Evolutionary conservation across 495 filamentous ascomycete species (phyloP).

Genomic region (Talaromyces proteolyticus): DNA sequence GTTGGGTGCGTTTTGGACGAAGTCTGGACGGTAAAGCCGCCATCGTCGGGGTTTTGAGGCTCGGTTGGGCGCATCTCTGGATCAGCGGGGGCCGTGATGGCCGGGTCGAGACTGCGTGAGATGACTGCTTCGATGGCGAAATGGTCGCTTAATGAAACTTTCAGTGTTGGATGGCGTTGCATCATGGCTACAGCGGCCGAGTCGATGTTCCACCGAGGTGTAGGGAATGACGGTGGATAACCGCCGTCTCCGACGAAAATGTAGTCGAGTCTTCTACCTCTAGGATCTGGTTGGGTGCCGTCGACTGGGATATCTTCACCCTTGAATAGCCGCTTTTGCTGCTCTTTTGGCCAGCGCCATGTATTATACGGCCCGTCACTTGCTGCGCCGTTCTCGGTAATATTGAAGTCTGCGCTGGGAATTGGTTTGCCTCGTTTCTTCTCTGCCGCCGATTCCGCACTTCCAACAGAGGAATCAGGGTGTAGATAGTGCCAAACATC

Average conservation of each 20-base stretch:
- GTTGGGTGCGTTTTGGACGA: conserved; percentile 8
- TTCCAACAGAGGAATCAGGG: conserved; percentile 72
- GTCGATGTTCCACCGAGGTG: conserved; percentile 58
- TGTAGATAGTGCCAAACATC: conserved; percentile 80
- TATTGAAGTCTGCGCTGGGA: conserved; percentile 70
- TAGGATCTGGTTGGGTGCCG: conserved; percentile 55
- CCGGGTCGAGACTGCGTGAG: conserved; percentile 13
- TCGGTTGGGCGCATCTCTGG: background rate
- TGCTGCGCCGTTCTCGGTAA: conserved; percentile 75
- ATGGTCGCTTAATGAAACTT: conserved; percentile 87
- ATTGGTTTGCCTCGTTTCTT: conserved; percentile 34
- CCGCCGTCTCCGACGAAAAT: conserved; percentile 64
- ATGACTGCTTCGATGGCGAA: conserved; percentile 64
- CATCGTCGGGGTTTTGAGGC: background rate
- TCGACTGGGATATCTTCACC: conserved; percentile 52
- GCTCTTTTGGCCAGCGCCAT: conserved; percentile 78
- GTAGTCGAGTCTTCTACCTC: conserved; percentile 89
- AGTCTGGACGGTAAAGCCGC: conserved; percentile 12
- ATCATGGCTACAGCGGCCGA: conserved; percentile 72
- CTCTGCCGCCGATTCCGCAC: conserved; percentile 60
- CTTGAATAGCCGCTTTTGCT: conserved; percentile 51
- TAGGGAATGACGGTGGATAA: conserved; percentile 23
- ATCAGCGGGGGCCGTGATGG: background rate
- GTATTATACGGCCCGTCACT: conserved; percentile 86
- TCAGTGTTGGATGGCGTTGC: conserved; percentile 69